A percentile compares a stretch with the other conserved stretches of the same genome.
These are phyloP conservation scores for Penicillium sp. DNA, from an alignment of 2,329 filamentous ascomycete genomes.

Conservation along the genomic window DNA sequence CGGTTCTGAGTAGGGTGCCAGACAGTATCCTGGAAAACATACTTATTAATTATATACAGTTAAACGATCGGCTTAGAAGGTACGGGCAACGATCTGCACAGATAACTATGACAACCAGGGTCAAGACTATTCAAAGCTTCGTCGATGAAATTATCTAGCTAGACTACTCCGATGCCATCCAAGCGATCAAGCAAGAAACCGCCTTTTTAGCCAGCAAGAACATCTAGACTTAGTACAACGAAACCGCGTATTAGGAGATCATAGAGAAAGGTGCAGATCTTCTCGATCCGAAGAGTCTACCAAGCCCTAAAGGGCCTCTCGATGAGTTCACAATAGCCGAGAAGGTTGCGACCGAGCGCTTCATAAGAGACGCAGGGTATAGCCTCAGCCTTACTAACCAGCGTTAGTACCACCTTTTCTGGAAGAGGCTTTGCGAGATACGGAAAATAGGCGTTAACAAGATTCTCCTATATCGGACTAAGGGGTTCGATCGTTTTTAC, in stretches of 20 bases:
- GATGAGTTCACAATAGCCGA: constrained; percentile 28
- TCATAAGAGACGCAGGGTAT: constrained; percentile 26
- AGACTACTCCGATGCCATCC: constrained; percentile 16
- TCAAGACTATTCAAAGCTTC: constrained; percentile 16
- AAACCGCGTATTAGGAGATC: constrained; percentile 25
- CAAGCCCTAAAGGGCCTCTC: constrained; percentile 22
- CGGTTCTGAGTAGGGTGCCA: not conserved
- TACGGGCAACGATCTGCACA: not conserved
- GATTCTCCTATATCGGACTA: constrained; percentile 26
- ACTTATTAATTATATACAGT: not conserved
- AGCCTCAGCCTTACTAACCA: constrained; percentile 24
- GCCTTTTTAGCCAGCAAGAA: constrained; percentile 14
- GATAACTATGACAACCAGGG: constrained; percentile 13
- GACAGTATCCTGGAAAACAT: constrained; percentile 4
- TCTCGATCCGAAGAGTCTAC: constrained; percentile 21
- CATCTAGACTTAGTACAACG: constrained; percentile 22
- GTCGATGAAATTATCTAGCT: constrained; percentile 16
- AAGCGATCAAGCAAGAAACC: constrained; percentile 20
- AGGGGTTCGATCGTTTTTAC: constrained; percentile 28
- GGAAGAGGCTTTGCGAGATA: constrained; percentile 28
- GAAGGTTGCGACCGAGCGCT: constrained; percentile 25
- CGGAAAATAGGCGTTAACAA: constrained; percentile 23
- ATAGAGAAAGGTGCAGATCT: constrained; percentile 25
- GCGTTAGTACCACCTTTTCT: constrained; percentile 22
- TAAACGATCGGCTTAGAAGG: not conserved